Percentiles rank a stretch among this genome's conserved stretches.
phyloP scores from a whole-genome alignment of 768 basidiomycete species.

The Phallus indusiatus region DNA sequence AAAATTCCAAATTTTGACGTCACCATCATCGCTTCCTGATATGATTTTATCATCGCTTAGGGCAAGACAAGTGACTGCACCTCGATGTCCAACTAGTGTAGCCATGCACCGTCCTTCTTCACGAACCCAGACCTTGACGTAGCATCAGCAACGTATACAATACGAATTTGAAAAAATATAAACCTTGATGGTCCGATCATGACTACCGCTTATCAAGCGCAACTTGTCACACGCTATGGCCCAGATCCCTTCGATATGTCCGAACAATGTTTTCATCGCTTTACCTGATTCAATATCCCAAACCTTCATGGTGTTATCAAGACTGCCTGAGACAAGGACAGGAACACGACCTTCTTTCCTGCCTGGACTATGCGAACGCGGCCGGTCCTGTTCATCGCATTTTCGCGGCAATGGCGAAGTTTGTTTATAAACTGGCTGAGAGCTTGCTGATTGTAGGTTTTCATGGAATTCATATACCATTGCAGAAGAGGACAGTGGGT shows the following conservation, averaged over 20 bases:
- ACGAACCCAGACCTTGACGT: slow-evolving; percentile 76
- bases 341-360: slow-evolving; percentile 35
- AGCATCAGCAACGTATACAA: slow-evolving; percentile 1
- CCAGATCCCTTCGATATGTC: slow-evolving; percentile 99
- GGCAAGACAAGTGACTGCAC: slow-evolving; percentile 84
- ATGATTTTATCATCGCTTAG: slow-evolving; percentile 93
- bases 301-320: slow-evolving; percentile 92
- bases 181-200: slow-evolving; percentile 96
- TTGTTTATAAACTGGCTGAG: slow-evolving; percentile 11
- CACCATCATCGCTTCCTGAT: slow-evolving; percentile 91
- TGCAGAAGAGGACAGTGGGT: slow-evolving; percentile 10
- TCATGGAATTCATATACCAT: slow-evolving; percentile 12
- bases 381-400: neutral
- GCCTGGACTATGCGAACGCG: neutral
- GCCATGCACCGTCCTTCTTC: slow-evolving; percentile 81
- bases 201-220: slow-evolving; percentile 85
- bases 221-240: slow-evolving; percentile 87
- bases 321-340: slow-evolving; percentile 76
- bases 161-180: slow-evolving; percentile 16
- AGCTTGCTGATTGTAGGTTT: slow-evolving; percentile 10
- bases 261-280: slow-evolving; percentile 76
- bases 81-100: slow-evolving; percentile 89
- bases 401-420: neutral
- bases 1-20: slow-evolving; percentile 73
- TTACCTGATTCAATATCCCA: slow-evolving; percentile 92